Conservation (phyloP, 768 basidiomycete genomes). For the Mycena polygramma region DNA sequence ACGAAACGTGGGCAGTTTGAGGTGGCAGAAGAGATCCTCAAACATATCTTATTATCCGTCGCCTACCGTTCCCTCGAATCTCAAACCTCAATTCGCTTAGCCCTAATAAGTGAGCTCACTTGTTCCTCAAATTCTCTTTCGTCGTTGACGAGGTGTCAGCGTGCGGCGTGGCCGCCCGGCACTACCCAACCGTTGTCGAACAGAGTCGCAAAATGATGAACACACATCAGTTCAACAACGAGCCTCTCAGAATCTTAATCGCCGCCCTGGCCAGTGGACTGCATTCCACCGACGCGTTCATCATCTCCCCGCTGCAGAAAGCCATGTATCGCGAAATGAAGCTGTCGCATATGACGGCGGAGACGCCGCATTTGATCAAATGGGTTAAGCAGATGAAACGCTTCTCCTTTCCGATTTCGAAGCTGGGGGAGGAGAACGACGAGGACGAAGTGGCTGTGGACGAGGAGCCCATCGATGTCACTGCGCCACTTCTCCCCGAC, state of each 20-base stretch:
- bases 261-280: conserved; percentile 82
- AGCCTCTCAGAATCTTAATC: conserved; percentile 82
- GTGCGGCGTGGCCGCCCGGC: conserved; percentile 73
- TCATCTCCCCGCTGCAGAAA: conserved; percentile 85
- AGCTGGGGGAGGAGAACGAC: conserved; percentile 54
- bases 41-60: conserved; percentile 81
- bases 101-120: conserved; percentile 74
- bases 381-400: conserved; percentile 75
- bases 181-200: conserved; percentile 72
- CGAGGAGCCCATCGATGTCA: conserved; percentile 38
- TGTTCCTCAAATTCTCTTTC: conserved; percentile 2
- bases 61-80: conserved; percentile 73
- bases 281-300: conserved; percentile 80
- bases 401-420: conserved; percentile 63
- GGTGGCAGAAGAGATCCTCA: conserved; percentile 79
- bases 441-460: conserved; percentile 57
- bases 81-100: conserved; percentile 81
- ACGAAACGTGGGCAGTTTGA: conserved; percentile 75
- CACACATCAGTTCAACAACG: conserved; percentile 87
- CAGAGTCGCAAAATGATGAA: conserved; percentile 83
- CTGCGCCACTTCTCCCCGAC: conserved; percentile 44
- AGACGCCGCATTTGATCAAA: conserved; percentile 69
- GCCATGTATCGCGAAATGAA: conserved; percentile 86
- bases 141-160: conserved; percentile 58
- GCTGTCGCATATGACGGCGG: conserved; percentile 74